phyloP scores from a whole-genome alignment of 2,329 filamentous ascomycete genomes.

The Clonostachys rhizophaga region DNA sequence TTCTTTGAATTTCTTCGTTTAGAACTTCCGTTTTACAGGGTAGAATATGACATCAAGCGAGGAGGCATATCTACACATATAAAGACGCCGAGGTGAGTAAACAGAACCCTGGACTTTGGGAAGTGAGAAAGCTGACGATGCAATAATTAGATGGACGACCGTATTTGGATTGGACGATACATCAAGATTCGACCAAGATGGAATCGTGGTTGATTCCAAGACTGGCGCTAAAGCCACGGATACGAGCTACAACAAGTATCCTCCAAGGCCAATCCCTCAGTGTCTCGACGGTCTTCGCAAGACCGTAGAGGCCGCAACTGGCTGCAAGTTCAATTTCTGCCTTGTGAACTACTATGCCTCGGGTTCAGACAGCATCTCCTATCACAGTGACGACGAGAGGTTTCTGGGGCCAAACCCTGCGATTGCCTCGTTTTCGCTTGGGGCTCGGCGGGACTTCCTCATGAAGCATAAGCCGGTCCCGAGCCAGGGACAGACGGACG shows the following conservation, averaged over 20 bases:
- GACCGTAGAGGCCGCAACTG: conserved; percentile 61
- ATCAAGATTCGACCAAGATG: conserved; percentile 47
- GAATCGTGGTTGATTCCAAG: conserved; percentile 37
- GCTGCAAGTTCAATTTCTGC: conserved; percentile 71
- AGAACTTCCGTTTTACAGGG: conserved; percentile 72
- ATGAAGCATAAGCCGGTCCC: conserved; percentile 70
- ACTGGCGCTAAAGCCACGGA: conserved; percentile 33
- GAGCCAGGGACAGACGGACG: conserved; percentile 6
- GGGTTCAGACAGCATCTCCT: conserved; percentile 72
- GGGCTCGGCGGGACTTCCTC: conserved; percentile 68
- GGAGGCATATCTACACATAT: conserved; percentile 59
- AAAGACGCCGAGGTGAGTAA: conserved; percentile 38
- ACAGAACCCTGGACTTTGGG: neutral
- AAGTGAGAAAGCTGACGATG: neutral
- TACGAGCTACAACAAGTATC: conserved; percentile 48
- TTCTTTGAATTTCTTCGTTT: conserved; percentile 67
- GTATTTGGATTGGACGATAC: conserved; percentile 59
- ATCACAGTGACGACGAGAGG: conserved; percentile 75
- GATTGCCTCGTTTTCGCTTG: conserved; percentile 72
- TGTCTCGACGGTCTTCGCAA: conserved; percentile 62
- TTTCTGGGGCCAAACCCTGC: conserved; percentile 67
- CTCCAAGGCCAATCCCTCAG: conserved; percentile 65
- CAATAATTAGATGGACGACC: conserved; percentile 35
- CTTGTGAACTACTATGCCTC: conserved; percentile 82
- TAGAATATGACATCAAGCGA: conserved; percentile 68